Base-by-base conservation (phyloP, 2,329 filamentous ascomycete species). In the Pezicula rhizophila region DNA sequence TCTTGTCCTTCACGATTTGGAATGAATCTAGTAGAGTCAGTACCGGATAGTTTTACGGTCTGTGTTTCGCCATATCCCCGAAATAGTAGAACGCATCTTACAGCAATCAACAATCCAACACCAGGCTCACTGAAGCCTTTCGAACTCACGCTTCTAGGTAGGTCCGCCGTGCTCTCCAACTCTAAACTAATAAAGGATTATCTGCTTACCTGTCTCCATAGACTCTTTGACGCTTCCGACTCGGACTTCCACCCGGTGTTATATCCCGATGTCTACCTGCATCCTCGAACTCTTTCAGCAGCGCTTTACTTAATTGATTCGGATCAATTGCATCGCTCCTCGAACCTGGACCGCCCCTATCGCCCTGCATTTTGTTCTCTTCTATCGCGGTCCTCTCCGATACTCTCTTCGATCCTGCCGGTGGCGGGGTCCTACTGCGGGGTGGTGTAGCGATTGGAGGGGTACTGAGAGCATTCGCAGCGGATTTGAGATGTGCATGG, bases 1-100 rank as follows among this genome's bases (percentile, higher is more conserved):
- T 99, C 93, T 67, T 96, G 90, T 5, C 92, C 93, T 56, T 91
- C 85, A 38, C 93, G 82, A 60, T 93, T 95, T 25, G 93, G 93
- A 58, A 99, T 97, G 66, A 99, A 99, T 61, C 93, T 95, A 48
- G 5, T n/a, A 46, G 28, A 37, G 54, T 64, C 46, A 65, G 62
- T 42, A 50, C 28, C 10, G 42, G 38, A 43, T 28, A 46, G 23
- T 44, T 37, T 35, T 20, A 23, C n/a, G 6, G 23, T 37, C 23
- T 38, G 10, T 40, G 15, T 28, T 25, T 25, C 8, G 28, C 33
- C 18, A 23, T 11, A 3, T 14, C 14, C n/a, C 18, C 35, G 18
- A 15, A 8, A 25, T 23, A 11, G 5, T 26, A 10, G n/a, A 15
- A 12, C 20, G 15, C 20, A 42, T 23, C 35, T 3, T 38, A 1